Base-by-base conservation (phyloP, 1,284 basidiomycete species). In the Cryptococcus sp. region DNA sequence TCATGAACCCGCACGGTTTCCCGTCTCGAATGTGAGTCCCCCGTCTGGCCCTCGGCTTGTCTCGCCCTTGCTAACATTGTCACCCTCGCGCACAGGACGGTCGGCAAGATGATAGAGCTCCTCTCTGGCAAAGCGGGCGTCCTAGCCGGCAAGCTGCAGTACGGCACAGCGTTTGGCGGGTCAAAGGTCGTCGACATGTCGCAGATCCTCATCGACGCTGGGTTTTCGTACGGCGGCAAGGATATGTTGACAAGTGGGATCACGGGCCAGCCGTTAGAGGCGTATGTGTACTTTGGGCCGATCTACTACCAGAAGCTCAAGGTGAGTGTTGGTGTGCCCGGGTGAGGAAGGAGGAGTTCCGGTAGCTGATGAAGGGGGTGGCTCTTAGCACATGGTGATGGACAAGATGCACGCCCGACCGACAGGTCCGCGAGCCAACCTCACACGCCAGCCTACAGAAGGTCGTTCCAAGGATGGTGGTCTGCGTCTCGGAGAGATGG, bases 1-100 rank as follows among this genome's bases (percentile, higher is more conserved):
- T 99, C 80, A 98, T 99, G 95, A 99, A 99, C 76, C 96, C 96
- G 3, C 96, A 99, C 78, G 96, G 96, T 70, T 98, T 99, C 83
- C 96, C 96, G 1, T 96, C 92, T 55, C 91, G 96, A 53, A 99
- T 99, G 95, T 75, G 60, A 68, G 72, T 66, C n/a, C n/a, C n/a
- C n/a, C 16, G 9, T 49, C n/a, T 40, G 15, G 18, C 37, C 33
- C 12, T 46, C 42, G n/a, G 13, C 20, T 38, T 42, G 20, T 55
- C 11, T 42, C 13, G 16, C 24, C 35, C 37, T 16, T 40, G n/a
- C 18, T 33, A 47, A n/a, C 40, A 33, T 33, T 4, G 28, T 9
- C 4, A 33, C 28, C 9, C 28, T 33, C 9, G n/a, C n/a, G n/a
- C 33, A 13, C 60, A 74, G 73, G 75, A 98, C 96, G 36, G 96